Conservation (phyloP, 2,329 filamentous ascomycete species). For the Dactylonectria macrodidyma region DNA sequence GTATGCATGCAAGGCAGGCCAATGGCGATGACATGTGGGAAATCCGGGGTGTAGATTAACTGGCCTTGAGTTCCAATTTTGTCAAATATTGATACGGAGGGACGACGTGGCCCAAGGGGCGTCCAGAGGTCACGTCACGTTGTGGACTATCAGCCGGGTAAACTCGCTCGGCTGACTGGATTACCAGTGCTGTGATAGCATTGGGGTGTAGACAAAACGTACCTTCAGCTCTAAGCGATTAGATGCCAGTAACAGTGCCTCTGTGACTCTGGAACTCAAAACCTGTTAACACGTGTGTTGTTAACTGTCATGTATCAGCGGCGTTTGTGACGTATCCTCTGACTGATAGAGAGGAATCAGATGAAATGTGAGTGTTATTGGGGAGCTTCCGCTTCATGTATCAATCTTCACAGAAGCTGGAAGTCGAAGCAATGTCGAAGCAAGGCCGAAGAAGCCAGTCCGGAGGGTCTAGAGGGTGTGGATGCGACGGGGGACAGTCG, state of each 20-base stretch:
- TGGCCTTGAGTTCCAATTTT: constrained; percentile 11
- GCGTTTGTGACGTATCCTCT: not conserved
- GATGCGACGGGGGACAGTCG: constrained; percentile 28
- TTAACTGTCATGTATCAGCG: not conserved
- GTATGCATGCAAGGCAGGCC: constrained; percentile 19
- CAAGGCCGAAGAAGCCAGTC: constrained; percentile 15
- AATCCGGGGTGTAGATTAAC: constrained; percentile 30
- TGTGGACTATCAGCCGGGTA: constrained; percentile 23
- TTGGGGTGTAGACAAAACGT: not conserved
- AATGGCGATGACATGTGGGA: constrained; percentile 21
- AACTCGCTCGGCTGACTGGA: constrained; percentile 24
- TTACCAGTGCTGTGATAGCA: constrained; percentile 12
- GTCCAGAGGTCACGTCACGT: constrained; percentile 25
- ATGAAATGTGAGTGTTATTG: constrained; percentile 5
- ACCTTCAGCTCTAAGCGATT: not conserved
- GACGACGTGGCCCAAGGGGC: constrained; percentile 30
- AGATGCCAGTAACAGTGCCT: not conserved
- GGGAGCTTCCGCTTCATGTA: constrained; percentile 1
- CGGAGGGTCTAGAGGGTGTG: constrained; percentile 28
- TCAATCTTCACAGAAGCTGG: constrained; percentile 4
- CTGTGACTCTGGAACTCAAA: not conserved
- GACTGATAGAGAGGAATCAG: not conserved
- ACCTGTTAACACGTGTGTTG: not conserved
- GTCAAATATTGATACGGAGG: constrained; percentile 15
- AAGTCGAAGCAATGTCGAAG: constrained; percentile 25